Percentiles rank a stretch among this genome's conserved stretches.
These are phyloP conservation scores for Penicillium coprophilum DNA, from an alignment of 495 filamentous ascomycete genomes.

Conservation along the genomic window DNA sequence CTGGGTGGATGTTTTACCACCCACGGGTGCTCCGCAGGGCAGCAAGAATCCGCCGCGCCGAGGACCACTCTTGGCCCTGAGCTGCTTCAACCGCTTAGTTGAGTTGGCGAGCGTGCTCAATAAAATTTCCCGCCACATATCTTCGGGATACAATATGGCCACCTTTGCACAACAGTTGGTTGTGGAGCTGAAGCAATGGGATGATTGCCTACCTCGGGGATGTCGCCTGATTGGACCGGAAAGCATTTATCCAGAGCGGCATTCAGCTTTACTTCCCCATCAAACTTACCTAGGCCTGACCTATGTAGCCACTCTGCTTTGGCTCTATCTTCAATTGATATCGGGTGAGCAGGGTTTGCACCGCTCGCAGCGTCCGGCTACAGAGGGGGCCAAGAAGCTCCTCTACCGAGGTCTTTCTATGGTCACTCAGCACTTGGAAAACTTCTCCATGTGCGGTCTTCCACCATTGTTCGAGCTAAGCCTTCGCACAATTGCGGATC, in stretches of 20 bases:
- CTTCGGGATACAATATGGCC: conserved; percentile 33
- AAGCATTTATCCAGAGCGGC: conserved; percentile 44
- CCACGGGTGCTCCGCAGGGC: conserved; percentile 30
- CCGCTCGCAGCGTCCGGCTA: conserved; percentile 38
- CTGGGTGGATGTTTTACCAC: conserved; percentile 58
- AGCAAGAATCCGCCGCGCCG: conserved; percentile 41
- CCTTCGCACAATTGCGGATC: conserved; percentile 41
- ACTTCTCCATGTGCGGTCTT: conserved; percentile 47
- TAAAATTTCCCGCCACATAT: conserved; percentile 39
- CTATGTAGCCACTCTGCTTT: conserved; percentile 48
- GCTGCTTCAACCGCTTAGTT: conserved; percentile 60
- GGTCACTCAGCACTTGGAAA: conserved; percentile 48
- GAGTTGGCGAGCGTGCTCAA: conserved; percentile 51
- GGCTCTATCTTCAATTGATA: conserved; percentile 43
- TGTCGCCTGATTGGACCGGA: conserved; percentile 46
- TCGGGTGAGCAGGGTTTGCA: conserved; percentile 36
- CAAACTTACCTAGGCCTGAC: conserved; percentile 49
- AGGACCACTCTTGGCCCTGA: conserved; percentile 56
- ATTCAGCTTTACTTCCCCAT: conserved; percentile 48
- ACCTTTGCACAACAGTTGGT: conserved; percentile 43
- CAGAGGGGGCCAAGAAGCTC: conserved; percentile 47
- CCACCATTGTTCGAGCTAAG: conserved; percentile 49
- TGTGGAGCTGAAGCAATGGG: conserved; percentile 42
- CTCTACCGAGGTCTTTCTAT: conserved; percentile 45
- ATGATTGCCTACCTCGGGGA: conserved; percentile 41